phyloP scores from a whole-genome alignment of 1,284 basidiomycete species.

The Microbotryum lychnidis-dioicae region DNA sequence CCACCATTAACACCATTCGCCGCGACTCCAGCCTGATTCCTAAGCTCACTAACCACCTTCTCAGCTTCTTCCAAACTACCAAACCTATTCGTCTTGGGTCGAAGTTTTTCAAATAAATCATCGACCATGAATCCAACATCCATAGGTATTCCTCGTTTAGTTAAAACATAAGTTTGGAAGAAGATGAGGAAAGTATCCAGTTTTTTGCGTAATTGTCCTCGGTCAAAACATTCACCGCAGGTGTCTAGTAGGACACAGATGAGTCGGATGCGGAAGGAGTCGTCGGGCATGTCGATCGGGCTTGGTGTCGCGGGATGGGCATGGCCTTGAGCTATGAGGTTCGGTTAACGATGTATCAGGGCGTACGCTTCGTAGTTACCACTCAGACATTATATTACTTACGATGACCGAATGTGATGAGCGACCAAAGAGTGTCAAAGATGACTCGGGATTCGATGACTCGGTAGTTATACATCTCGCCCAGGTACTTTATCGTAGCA shows the following conservation, averaged over 20 bases:
- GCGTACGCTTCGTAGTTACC: background rate
- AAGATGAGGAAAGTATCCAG: constrained; percentile 85
- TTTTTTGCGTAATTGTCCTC: constrained; percentile 80
- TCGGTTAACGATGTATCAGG: too few relatives aligned
- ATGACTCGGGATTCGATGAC: constrained; percentile 78
- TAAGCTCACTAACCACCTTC: constrained; percentile 71
- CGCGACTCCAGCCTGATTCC: constrained; percentile 55
- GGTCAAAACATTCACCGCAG: constrained; percentile 96
- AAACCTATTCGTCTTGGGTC: constrained; percentile 58
- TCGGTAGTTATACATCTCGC: constrained; percentile 96
- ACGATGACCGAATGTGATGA: constrained; percentile 96
- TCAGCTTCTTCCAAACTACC: constrained; percentile 40
- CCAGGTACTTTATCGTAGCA: constrained; percentile 84
- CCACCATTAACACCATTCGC: constrained; percentile 33
- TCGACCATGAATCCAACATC: constrained; percentile 95
- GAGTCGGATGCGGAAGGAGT: constrained; percentile 89
- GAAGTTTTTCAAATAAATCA: constrained; percentile 83
- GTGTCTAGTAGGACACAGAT: constrained; percentile 89
- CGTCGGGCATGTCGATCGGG: constrained; percentile 80
- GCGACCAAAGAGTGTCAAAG: constrained; percentile 88
- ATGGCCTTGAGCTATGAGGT: constrained; percentile 63
- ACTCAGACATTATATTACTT: constrained; percentile 41
- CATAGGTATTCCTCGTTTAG: constrained; percentile 82
- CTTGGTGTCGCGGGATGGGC: constrained; percentile 72
- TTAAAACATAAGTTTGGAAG: constrained; percentile 84